phyloP scores from a whole-genome alignment of 441 rosid species.

The Gossypium laxum region DNA sequence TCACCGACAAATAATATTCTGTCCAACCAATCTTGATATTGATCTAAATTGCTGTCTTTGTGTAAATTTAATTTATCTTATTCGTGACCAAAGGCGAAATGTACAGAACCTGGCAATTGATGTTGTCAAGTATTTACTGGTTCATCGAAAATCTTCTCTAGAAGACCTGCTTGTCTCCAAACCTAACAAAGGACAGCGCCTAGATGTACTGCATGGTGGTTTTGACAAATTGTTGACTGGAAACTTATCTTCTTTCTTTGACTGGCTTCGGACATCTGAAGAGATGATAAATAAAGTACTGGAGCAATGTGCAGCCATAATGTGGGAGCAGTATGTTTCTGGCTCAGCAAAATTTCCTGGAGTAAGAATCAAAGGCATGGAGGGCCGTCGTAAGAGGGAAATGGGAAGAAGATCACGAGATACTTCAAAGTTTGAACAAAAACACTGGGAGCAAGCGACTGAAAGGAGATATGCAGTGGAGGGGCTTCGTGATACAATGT shows the following conservation, averaged over 20 bases:
- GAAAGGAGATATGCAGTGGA: constrained; percentile 96
- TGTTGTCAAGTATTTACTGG: constrained; percentile 69
- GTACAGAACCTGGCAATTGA: constrained; percentile 83
- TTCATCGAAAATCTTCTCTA: constrained; percentile 78
- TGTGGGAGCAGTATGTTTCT: constrained; percentile 95
- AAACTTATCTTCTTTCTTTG: constrained; percentile 61
- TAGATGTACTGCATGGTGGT: constrained; percentile 88
- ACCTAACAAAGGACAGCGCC: constrained; percentile 69
- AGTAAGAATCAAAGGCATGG: constrained; percentile 88
- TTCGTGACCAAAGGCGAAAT: constrained; percentile 67
- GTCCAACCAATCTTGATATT: constrained; percentile 89
- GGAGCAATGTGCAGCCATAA: constrained; percentile 96
- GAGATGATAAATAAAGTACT: constrained; percentile 68
- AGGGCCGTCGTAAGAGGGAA: constrained; percentile 90
- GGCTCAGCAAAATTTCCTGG: constrained; percentile 97
- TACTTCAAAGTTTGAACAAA: constrained; percentile 62
- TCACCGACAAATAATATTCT: constrained; percentile 78
- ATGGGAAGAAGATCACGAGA: constrained; percentile 87
- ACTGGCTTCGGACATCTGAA: constrained; percentile 82
- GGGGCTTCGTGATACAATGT: constrained; percentile 88
- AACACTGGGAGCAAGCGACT: constrained; percentile 90
- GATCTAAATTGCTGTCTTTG: constrained; percentile 94
- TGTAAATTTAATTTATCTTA: constrained; percentile 79
- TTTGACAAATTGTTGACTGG: constrained; percentile 89
- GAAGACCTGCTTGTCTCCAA: constrained; percentile 92